Percentiles rank a stretch among this genome's conserved stretches.
These are phyloP conservation scores for Durusdinium trenchii DNA, from an alignment of 73 alveolate species.

Conservation along the genomic window DNA sequence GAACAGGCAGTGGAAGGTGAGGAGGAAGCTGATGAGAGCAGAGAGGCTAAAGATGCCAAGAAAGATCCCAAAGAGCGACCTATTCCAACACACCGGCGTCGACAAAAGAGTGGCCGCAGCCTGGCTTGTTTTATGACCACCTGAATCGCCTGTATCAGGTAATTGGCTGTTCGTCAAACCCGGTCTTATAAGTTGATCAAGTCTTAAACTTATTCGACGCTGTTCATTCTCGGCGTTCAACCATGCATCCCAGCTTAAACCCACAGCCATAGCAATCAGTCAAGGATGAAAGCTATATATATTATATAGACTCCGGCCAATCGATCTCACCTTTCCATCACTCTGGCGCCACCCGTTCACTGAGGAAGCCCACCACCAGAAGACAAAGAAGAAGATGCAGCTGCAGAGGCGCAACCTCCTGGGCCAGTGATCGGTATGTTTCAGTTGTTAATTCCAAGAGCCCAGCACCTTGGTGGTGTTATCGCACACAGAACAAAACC, in stretches of 20 bases:
- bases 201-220: not conserved
- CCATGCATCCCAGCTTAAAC: too few relatives aligned
- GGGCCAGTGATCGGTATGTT: too few relatives aligned
- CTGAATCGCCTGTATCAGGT: not conserved
- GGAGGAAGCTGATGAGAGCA: too few relatives aligned
- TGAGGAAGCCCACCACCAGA: too few relatives aligned
- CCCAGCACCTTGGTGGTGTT: not conserved
- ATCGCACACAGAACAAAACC: not conserved
- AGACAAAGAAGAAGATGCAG: too few relatives aligned
- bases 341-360: too few relatives aligned
- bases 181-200: not conserved
- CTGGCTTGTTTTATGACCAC: not conserved
- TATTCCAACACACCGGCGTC: not conserved
- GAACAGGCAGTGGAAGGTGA: too few relatives aligned
- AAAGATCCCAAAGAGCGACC: not conserved
- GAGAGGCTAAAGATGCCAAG: not conserved
- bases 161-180: too few relatives aligned
- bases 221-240: not conserved
- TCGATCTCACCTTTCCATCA: too few relatives aligned
- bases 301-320: too few relatives aligned
- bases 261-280: not conserved
- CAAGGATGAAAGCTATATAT: too few relatives aligned
- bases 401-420: too few relatives aligned
- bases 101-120: not conserved
- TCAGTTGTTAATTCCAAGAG: not conserved